A percentile compares a stretch with the other conserved stretches of the same genome.
Evolutionary conservation across 2,329 filamentous ascomycete species (phyloP).

Genomic region (Mycosphaerelloides madeirae): DNA sequence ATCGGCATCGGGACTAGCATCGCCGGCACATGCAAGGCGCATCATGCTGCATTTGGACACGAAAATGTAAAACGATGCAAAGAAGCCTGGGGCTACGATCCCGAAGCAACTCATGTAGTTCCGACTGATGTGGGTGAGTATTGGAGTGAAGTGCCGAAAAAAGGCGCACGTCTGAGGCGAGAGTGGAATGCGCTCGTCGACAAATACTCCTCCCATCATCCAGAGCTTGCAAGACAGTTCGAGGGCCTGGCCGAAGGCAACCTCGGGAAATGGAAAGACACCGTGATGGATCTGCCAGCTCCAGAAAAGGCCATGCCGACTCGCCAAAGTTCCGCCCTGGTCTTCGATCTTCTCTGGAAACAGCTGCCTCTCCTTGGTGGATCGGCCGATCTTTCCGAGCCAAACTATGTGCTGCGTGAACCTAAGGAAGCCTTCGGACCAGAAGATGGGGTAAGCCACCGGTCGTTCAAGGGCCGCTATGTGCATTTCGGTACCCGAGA

Average conservation of each 20-base stretch:
- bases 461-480: constrained; percentile 42
- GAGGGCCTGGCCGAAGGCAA: background rate
- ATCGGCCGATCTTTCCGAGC: background rate
- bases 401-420: background rate
- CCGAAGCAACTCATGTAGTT: background rate
- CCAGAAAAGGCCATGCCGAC: background rate
- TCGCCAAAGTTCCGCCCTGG: background rate
- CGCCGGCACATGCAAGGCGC: background rate
- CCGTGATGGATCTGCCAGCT: no score
- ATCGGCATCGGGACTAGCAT: background rate
- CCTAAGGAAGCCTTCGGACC: background rate
- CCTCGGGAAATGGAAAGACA: background rate
- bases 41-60: background rate
- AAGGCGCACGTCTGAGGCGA: background rate
- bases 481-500: constrained; percentile 55
- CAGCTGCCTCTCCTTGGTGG: background rate
- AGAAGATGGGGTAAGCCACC: no score
- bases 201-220: background rate
- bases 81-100: background rate
- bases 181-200: background rate
- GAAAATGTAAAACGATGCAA: background rate
- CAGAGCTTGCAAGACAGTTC: background rate
- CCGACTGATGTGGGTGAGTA: background rate
- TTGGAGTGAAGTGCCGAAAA: background rate
- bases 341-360: background rate